These are phyloP conservation scores for Nicotiana obtusifolia DNA, from an alignment of 257 asterid genomes.

Conservation along the genomic window DNA sequence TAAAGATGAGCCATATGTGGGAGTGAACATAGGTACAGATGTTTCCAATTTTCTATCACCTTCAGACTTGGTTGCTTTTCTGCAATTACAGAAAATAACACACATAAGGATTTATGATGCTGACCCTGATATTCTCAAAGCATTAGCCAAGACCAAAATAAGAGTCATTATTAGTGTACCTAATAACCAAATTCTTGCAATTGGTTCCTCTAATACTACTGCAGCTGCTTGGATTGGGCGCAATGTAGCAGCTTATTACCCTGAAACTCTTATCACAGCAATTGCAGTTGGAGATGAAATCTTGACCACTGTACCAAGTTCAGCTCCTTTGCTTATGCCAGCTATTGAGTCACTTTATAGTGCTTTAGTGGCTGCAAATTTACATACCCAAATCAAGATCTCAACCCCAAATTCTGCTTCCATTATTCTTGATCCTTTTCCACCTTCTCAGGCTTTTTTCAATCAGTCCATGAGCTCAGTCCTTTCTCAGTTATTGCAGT, in stretches of 20 bases:
- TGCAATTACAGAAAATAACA: conserved; percentile 65
- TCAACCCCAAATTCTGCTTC: conserved; percentile 85
- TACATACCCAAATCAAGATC: conserved; percentile 73
- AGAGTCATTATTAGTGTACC: conserved; percentile 84
- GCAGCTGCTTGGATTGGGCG: conserved; percentile 93
- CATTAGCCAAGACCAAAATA: conserved; percentile 79
- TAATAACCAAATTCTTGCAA: conserved; percentile 84
- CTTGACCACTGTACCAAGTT: conserved; percentile 68
- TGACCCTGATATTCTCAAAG: conserved; percentile 57
- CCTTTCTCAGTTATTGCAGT: conserved; percentile 56
- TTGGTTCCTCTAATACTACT: conserved; percentile 92
- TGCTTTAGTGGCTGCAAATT: conserved; percentile 80
- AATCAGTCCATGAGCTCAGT: conserved; percentile 65
- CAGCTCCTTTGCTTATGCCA: conserved; percentile 82
- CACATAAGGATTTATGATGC: conserved; percentile 92
- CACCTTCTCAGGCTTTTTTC: conserved; percentile 93
- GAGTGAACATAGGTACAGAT: conserved; percentile 92
- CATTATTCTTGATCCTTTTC: conserved; percentile 73
- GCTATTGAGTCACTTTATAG: conserved; percentile 88
- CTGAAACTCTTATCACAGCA: conserved; percentile 73
- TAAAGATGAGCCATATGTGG: conserved; percentile 73
- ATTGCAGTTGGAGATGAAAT: conserved; percentile 93
- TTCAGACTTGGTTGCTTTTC: conserved; percentile 56
- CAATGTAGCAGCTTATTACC: conserved; percentile 81
- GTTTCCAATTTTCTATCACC: conserved; percentile 62